These are phyloP conservation scores for Mycena pura DNA, from an alignment of 768 basidiomycete species.

Conservation along the genomic window DNA sequence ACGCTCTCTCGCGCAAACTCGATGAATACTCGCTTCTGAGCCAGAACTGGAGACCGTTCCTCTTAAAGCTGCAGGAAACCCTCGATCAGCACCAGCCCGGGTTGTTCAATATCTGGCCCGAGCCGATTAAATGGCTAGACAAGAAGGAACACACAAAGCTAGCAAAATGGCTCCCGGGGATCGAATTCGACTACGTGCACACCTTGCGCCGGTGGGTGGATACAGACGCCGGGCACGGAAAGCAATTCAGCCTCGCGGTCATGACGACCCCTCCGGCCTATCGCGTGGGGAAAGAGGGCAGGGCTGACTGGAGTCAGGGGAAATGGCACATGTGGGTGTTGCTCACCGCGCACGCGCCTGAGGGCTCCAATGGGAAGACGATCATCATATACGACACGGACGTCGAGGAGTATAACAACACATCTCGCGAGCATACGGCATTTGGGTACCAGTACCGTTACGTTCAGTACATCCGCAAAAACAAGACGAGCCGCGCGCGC, in stretches of 20 bases:
- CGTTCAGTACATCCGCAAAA: background rate
- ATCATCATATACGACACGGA: background rate
- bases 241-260: background rate
- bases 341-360: background rate
- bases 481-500: background rate
- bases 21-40: no score
- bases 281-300: background rate
- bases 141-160: no score
- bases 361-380: background rate
- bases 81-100: background rate
- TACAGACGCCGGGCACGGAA: background rate
- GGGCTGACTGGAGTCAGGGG: background rate
- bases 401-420: background rate
- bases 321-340: background rate
- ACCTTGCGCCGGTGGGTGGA: background rate
- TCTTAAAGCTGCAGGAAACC: no score
- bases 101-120: background rate
- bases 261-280: background rate
- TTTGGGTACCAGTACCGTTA: background rate
- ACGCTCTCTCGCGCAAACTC: no score
- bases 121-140: background rate
- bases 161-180: background rate
- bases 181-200: background rate
- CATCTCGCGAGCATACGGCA: background rate
- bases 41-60: no score